These are phyloP conservation scores for Hawksworthiomyces lignivorus DNA, from an alignment of 2,329 filamentous ascomycete species.

Conservation along the genomic window DNA sequence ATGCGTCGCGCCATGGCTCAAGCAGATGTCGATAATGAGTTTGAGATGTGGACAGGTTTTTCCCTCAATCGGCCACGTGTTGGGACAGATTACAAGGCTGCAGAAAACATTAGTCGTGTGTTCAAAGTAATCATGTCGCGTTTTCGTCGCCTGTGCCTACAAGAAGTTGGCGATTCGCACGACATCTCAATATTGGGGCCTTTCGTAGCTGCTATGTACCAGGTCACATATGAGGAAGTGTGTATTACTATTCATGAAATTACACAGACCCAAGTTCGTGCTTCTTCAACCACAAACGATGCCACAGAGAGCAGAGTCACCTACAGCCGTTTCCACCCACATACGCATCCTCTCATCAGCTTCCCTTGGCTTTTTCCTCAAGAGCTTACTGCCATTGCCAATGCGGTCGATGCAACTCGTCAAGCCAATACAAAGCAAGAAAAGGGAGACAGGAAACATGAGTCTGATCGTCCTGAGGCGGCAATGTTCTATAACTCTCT, in stretches of 20 bases:
- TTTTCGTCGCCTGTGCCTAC: slow-evolving; percentile 59
- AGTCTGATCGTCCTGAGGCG: too few relatives aligned
- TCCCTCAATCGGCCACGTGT: slow-evolving; percentile 66
- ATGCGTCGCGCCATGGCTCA: slow-evolving; percentile 78
- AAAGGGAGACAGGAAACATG: not conserved
- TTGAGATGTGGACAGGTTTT: slow-evolving; percentile 87
- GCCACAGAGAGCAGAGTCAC: slow-evolving; percentile 18
- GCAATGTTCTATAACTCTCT: too few relatives aligned
- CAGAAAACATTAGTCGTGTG: slow-evolving; percentile 71
- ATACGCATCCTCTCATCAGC: slow-evolving; percentile 71
- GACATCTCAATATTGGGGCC: slow-evolving; percentile 54
- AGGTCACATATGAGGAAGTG: slow-evolving; percentile 66
- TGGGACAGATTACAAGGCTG: slow-evolving; percentile 73
- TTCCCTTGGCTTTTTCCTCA: slow-evolving; percentile 88
- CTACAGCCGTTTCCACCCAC: slow-evolving; percentile 30
- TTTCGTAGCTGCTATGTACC: slow-evolving; percentile 84
- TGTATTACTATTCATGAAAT: slow-evolving; percentile 47
- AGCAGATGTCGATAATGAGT: slow-evolving; percentile 75
- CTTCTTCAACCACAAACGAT: slow-evolving; percentile 11
- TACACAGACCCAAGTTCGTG: slow-evolving; percentile 14
- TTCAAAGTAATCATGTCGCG: slow-evolving; percentile 57
- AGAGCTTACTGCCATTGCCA: slow-evolving; percentile 64
- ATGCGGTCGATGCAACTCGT: not conserved
- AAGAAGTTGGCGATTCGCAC: slow-evolving; percentile 50
- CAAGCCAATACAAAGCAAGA: too few relatives aligned